Evolutionary conservation across 2,329 filamentous ascomycete genomes (phyloP).

Genomic region (Thielaviopsis musarum): DNA sequence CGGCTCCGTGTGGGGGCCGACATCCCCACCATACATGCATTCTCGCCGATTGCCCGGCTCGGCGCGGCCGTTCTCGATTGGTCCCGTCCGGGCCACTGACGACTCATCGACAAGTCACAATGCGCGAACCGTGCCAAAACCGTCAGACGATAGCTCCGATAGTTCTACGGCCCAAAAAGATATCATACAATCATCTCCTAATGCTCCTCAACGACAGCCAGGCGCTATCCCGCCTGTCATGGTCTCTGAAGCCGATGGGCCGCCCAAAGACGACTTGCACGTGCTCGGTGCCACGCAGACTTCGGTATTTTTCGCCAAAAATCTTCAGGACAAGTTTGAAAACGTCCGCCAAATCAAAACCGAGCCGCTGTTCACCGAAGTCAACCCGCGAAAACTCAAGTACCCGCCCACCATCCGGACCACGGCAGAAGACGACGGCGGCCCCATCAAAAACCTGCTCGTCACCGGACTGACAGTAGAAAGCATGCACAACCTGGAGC

Average conservation of each 20-base stretch:
- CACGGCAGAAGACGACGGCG: constrained; percentile 19
- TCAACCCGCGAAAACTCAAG: constrained; percentile 12
- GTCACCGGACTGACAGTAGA: constrained; percentile 44
- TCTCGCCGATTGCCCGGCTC: background rate
- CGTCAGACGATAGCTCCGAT: background rate
- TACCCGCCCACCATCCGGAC: constrained; percentile 11
- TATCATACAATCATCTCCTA: background rate
- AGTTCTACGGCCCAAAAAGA: background rate
- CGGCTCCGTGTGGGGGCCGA: background rate
- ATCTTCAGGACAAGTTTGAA: constrained; percentile 12
- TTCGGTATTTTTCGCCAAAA: constrained; percentile 9
- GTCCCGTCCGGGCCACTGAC: background rate
- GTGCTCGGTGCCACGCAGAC: constrained; percentile 9
- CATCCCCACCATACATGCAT: background rate
- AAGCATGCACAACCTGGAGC: constrained; percentile 34
- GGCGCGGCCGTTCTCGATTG: background rate
- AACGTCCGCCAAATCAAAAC: constrained; percentile 12
- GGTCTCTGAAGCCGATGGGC: background rate
- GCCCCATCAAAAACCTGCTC: constrained; percentile 53
- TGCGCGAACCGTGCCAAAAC: background rate
- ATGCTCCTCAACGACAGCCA: background rate
- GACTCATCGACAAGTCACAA: background rate
- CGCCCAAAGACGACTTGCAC: constrained; percentile 4
- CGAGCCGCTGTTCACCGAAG: constrained; percentile 5
- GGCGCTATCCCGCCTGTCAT: constrained; percentile 5